These are phyloP conservation scores for Ophiostoma montium DNA, from an alignment of 2,329 filamentous ascomycete species.

Conservation along the genomic window DNA sequence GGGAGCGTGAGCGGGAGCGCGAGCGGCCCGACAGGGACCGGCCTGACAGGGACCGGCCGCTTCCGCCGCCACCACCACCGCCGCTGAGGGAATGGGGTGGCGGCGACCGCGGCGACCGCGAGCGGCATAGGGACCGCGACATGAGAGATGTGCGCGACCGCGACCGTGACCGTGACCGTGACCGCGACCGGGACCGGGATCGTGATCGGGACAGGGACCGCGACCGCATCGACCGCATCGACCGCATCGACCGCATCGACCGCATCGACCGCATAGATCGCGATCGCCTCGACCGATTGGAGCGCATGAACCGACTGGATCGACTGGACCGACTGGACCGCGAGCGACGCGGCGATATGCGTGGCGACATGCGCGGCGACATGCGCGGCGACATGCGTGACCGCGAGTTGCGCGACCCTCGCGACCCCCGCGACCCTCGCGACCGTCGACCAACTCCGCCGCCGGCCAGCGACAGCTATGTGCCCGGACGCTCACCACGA, in stretches of 20 bases:
- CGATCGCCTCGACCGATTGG: constrained; percentile 15
- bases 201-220: constrained; percentile 3
- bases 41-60: neutral
- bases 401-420: neutral
- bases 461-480: constrained; percentile 25
- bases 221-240: neutral
- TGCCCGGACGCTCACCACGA: constrained; percentile 25
- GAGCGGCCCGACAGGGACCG: constrained; percentile 20
- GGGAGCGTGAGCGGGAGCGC: constrained; percentile 19
- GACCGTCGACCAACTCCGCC: constrained; percentile 15
- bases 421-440: neutral
- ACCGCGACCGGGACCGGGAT: constrained; percentile 18
- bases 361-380: too few relatives aligned
- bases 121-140: constrained; percentile 25
- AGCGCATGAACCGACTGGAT: constrained; percentile 14
- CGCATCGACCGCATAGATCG: constrained; percentile 11
- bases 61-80: too few relatives aligned
- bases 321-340: constrained; percentile 14
- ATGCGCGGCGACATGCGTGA: constrained; percentile 4
- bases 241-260: constrained; percentile 17
- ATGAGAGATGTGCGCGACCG: constrained; percentile 24
- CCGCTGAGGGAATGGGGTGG: neutral
- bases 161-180: constrained; percentile 20
- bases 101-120: too few relatives aligned
- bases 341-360: constrained; percentile 24